Evolutionary conservation across 1,284 basidiomycete genomes (phyloP), one percentile per base, ranked within the genome.

Genomic region (Fereydounia khargensis): DNA sequence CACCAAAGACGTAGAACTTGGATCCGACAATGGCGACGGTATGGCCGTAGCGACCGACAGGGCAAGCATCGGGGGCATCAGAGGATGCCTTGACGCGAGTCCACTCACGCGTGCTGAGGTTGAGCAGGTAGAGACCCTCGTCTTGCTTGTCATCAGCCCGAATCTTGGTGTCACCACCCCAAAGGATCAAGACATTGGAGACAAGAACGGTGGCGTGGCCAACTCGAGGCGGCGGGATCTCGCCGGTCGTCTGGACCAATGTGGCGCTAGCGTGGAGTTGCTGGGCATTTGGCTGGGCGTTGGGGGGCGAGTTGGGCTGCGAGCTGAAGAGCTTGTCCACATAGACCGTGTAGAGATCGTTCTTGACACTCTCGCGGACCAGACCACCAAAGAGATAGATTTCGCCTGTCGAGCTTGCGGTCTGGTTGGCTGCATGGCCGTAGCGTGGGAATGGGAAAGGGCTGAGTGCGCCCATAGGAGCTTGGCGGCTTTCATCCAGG

Each of bases 361-460:
- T 97, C 61, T 87, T 84, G 38, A 92, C 87, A 24, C 84, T 80
- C 74, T 98, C 94, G 32, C 87, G 84, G 14, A 98, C 92, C 41
- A 99, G 85, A 58, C 95, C 95, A 65, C 95, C 95, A 70, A 98
- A 99, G 48, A 98, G 82, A 78, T 91, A 92, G 60, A 99, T 84
- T 70, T 98, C 92, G 19, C 94, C 94, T 6, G 81, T 83, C 16
- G 83, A 74, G 10, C 87, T 87, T 3, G 76, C 71, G 35, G 83
- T 84, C 11, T 89, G 84, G 18, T 95, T 94, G n/a, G 96, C 83
- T 3, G 92, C 88, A 70, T 96, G 90, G 10, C 95, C 95, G 73
- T 99, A 99, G 43, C 95, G 86, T 13, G 95, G 95, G 78, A 99
- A 98, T 0, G 95, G 95, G 18, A 77, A 74, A 4, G 77, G 74